Percentiles rank a stretch among this genome's conserved stretches.
Conservation (phyloP, 208 protist species). For the Trypanosoma lewisi region DNA sequence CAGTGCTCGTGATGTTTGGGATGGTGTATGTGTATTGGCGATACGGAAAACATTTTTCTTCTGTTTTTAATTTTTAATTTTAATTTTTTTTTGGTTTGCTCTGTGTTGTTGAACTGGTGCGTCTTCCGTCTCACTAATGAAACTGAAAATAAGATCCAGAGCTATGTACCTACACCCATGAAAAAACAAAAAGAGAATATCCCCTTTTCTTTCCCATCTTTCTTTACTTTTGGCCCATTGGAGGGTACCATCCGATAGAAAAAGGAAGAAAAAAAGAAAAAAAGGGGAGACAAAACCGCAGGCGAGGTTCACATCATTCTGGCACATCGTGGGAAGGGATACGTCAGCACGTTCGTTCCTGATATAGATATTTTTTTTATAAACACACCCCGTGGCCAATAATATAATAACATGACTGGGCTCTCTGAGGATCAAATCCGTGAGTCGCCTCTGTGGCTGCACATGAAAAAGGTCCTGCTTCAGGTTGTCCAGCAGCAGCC, state of each 20-base stretch:
- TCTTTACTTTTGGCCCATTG: not conserved
- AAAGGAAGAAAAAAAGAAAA: not conserved
- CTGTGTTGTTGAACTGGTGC: not conserved
- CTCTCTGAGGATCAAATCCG: slow-evolving; percentile 59
- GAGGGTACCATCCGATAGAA: not conserved
- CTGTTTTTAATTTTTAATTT: not conserved
- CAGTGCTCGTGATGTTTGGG: not conserved
- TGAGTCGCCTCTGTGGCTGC: slow-evolving; percentile 77
- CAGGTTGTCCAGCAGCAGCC: slow-evolving; percentile 76
- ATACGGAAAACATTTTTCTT: not conserved
- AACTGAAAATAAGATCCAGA: too few species aligned
- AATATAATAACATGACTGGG: slow-evolving; percentile 34
- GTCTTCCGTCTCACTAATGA: too few species aligned
- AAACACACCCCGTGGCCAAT: too few species aligned
- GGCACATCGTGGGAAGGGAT: not conserved
- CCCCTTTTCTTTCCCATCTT: too few species aligned
- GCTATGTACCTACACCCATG: too few species aligned
- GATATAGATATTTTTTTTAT: not conserved
- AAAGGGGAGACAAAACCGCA: not conserved
- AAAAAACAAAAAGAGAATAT: too few species aligned
- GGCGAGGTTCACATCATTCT: not conserved
- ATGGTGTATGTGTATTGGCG: not conserved
- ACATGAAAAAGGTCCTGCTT: slow-evolving; percentile 80
- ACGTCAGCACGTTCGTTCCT: not conserved
- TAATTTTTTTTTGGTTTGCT: slow-evolving; percentile 1